Conservation (phyloP, 805 yeast genomes). For the Saccharomycopsis sp. region DNA sequence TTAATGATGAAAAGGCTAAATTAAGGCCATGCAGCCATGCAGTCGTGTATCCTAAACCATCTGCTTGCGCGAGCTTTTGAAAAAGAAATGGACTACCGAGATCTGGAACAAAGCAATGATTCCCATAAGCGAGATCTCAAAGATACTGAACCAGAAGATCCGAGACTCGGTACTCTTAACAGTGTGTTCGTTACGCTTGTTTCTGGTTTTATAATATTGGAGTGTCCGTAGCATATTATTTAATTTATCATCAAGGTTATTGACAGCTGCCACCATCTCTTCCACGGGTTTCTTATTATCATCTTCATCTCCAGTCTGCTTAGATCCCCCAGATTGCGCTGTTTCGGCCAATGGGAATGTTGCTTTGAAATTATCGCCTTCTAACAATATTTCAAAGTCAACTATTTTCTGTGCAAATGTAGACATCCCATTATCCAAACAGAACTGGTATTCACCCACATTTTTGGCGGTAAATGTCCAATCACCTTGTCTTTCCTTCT, state of each 20-base stretch:
- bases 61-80: conserved; percentile 33
- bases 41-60: conserved; percentile 6
- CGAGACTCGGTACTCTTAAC: conserved; percentile 59
- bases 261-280: conserved; percentile 37
- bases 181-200: conserved; percentile 78
- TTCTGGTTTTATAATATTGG: conserved; percentile 84
- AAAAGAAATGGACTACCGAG: conserved; percentile 59
- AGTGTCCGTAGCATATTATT: conserved; percentile 50
- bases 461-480: conserved; percentile 59
- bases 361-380: conserved; percentile 49
- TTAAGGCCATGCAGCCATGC: too few relatives aligned
- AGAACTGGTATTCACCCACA: conserved; percentile 79
- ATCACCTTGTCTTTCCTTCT: conserved; percentile 73
- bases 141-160: conserved; percentile 58
- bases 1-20: too few relatives aligned
- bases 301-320: conserved; percentile 16
- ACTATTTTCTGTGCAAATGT: conserved; percentile 77
- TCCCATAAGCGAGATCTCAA: conserved; percentile 56
- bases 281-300: conserved; percentile 22
- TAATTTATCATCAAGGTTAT: conserved; percentile 53
- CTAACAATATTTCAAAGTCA: conserved; percentile 64
- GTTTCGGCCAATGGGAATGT: conserved; percentile 39
- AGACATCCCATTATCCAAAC: conserved; percentile 77
- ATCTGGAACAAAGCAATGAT: conserved; percentile 69
- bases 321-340: conserved; percentile 18